These are phyloP conservation scores for Solanum corneliomulleri DNA, from an alignment of 257 asterid genomes.

Conservation along the genomic window DNA sequence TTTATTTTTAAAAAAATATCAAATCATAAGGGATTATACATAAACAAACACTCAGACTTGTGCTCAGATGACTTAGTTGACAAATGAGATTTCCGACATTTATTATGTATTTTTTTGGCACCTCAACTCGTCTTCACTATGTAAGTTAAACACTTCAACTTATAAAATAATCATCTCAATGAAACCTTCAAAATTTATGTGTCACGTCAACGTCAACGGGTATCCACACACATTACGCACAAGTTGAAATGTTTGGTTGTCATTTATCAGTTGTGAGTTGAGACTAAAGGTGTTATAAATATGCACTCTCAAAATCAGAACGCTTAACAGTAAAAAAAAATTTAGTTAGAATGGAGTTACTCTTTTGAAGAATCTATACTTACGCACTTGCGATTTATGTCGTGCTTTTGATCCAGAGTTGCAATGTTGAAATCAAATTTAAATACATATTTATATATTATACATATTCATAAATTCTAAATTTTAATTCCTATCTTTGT, in stretches of 20 bases:
- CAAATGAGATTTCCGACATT: too few species aligned
- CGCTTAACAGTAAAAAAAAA: background rate
- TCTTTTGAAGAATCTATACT: too few species aligned
- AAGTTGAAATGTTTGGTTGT: background rate
- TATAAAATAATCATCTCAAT: background rate
- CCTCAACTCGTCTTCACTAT: background rate
- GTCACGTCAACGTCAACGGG: too few species aligned
- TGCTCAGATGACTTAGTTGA: rapidly evolving
- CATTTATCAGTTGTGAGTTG: background rate
- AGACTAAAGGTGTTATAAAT: background rate
- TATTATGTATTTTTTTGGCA: too few species aligned
- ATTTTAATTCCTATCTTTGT: too few species aligned
- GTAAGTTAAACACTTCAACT: background rate
- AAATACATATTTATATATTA: too few species aligned
- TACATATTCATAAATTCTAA: too few species aligned
- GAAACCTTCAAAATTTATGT: background rate
- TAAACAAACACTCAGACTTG: background rate
- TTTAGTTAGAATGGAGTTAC: too few species aligned
- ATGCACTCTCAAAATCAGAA: background rate
- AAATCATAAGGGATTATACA: background rate
- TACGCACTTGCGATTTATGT: background rate
- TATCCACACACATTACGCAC: background rate
- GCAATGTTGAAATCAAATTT: too few species aligned
- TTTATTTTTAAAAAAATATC: background rate
- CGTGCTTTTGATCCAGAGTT: background rate